phyloP scores from a whole-genome alignment of 805 yeast genomes.

The Candida ponderosae region DNA sequence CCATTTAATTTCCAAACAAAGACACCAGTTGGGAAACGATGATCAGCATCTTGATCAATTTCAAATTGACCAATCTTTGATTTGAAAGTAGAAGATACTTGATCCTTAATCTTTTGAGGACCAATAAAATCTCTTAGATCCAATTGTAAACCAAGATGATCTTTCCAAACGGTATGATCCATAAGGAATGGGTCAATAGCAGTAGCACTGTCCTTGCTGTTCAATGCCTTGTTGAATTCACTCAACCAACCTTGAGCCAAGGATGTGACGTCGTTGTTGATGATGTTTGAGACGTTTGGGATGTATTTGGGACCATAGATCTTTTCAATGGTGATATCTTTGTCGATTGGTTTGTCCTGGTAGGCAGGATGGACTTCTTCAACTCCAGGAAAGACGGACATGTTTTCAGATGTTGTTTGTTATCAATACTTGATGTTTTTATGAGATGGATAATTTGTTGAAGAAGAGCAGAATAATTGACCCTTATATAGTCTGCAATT shows the following conservation, averaged over 20 bases:
- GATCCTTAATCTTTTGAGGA: conserved; percentile 19
- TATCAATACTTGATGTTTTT: too few relatives aligned
- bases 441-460: too few relatives aligned
- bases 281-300: conserved; percentile 20
- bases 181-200: conserved; percentile 17
- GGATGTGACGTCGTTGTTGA: conserved; percentile 16
- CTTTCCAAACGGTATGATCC: conserved; percentile 29
- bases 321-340: conserved; percentile 19
- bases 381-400: conserved; percentile 14
- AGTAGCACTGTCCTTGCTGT: conserved; percentile 5
- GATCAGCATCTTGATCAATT: conserved; percentile 23
- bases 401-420: too few relatives aligned
- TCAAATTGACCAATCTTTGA: conserved; percentile 20
- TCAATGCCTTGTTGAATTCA: conserved; percentile 20
- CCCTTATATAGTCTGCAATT: too few relatives aligned
- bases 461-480: too few relatives aligned
- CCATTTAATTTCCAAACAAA: conserved; percentile 8
- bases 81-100: conserved; percentile 9
- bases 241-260: conserved; percentile 23
- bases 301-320: conserved; percentile 18
- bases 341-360: conserved; percentile 13
- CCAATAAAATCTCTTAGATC: conserved; percentile 27
- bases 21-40: conserved; percentile 23
- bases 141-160: conserved; percentile 26
- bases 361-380: conserved; percentile 20